A percentile compares a stretch with the other conserved stretches of the same genome.
Evolutionary conservation across 2,329 filamentous ascomycete species (phyloP).

Genomic region (Penicillium thymicola): DNA sequence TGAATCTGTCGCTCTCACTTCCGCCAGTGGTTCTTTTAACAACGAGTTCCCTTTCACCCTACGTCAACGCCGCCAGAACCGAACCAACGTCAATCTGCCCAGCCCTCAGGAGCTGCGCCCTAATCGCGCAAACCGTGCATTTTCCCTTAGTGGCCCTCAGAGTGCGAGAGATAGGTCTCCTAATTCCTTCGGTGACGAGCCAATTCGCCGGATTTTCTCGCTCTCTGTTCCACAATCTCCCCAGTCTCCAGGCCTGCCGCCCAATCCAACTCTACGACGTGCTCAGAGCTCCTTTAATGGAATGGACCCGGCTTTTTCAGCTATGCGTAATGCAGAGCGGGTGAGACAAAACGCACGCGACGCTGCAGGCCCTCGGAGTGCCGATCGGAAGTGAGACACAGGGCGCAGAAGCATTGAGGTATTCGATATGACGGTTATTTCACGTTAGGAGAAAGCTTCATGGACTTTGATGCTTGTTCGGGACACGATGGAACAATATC

Average conservation of each 20-base stretch:
- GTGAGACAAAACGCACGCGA: background rate
- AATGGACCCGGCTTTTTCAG: conserved; percentile 4
- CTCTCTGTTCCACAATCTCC: background rate
- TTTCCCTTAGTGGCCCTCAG: background rate
- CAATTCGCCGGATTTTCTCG: background rate
- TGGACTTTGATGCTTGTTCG: background rate
- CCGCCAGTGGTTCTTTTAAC: conserved; percentile 5
- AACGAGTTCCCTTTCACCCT: background rate
- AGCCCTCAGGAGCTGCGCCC: background rate
- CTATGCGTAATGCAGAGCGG: background rate
- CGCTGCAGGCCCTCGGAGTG: background rate
- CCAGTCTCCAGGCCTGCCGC: background rate
- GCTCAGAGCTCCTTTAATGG: conserved; percentile 6
- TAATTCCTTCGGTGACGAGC: background rate
- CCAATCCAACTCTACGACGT: background rate
- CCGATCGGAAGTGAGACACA: background rate
- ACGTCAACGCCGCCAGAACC: conserved; percentile 4
- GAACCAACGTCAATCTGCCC: background rate
- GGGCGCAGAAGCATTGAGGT: background rate
- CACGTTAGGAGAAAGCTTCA: background rate
- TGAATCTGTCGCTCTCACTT: conserved; percentile 11
- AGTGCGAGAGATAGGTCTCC: conserved; percentile 1
- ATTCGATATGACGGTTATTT: background rate
- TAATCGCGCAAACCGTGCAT: background rate
- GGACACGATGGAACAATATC: background rate